phyloP scores from a whole-genome alignment of 2,329 filamentous ascomycete genomes.

The Cordyceps fumosorosea region DNA sequence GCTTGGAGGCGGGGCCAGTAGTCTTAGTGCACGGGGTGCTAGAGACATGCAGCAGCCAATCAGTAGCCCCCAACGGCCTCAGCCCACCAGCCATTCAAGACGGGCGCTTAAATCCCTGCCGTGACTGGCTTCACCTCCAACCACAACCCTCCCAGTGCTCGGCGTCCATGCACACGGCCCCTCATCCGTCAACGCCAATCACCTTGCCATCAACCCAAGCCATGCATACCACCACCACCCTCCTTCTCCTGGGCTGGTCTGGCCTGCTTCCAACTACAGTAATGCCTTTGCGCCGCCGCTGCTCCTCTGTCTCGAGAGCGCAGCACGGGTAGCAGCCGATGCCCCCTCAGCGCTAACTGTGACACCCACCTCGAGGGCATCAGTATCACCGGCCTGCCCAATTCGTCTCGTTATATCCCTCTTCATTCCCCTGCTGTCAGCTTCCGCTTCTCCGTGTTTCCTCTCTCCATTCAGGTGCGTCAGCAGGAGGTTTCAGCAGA shows the following conservation, averaged over 20 bases:
- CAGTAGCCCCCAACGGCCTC: not conserved
- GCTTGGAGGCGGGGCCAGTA: not conserved
- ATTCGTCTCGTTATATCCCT: slow-evolving; percentile 2
- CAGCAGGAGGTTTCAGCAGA: slow-evolving; percentile 37
- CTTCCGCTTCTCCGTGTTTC: not conserved
- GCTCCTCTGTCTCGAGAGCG: not conserved
- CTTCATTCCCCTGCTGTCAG: not conserved
- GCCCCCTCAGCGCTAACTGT: slow-evolving; percentile 9
- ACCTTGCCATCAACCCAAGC: not conserved
- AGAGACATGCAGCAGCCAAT: slow-evolving; percentile 12
- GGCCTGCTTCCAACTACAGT: not conserved
- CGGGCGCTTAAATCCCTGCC: slow-evolving; percentile 13
- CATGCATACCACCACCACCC: slow-evolving; percentile 3
- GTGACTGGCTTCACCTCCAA: not conserved
- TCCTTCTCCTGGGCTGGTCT: not conserved
- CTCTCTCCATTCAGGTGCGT: slow-evolving; percentile 18
- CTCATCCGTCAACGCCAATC: slow-evolving; percentile 7
- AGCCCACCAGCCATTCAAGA: not conserved
- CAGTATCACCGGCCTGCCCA: slow-evolving; percentile 10
- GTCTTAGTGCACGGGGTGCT: not conserved
- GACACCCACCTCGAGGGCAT: not conserved
- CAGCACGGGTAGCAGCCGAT: not conserved
- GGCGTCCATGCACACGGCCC: slow-evolving; percentile 2
- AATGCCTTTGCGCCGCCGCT: not conserved
- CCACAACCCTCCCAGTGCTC: not conserved